Conservation (phyloP, 177 flowering plant species). For the Vitis hybrid region DNA sequence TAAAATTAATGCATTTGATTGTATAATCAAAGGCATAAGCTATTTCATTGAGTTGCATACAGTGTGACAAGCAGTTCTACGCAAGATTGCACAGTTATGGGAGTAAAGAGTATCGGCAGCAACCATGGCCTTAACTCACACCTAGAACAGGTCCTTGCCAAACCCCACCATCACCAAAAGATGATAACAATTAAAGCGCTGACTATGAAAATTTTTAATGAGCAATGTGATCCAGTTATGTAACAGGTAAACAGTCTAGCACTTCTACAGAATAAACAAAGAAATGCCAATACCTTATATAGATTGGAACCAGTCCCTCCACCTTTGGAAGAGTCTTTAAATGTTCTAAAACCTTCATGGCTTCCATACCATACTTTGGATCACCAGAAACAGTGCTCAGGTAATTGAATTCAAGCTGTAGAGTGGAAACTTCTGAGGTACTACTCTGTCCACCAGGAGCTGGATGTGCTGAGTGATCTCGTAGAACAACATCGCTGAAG, state of each 20-base stretch:
- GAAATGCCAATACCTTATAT: conserved; percentile 62
- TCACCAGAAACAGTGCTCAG: conserved; percentile 82
- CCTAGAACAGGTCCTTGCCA: no score
- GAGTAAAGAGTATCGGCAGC: no score
- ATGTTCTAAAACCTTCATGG: conserved; percentile 93
- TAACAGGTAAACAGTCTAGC: neutral
- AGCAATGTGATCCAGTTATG: neutral
- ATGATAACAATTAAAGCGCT: no score
- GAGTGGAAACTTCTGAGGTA: conserved; percentile 88
- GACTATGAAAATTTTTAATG: neutral
- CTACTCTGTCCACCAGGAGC: conserved; percentile 94
- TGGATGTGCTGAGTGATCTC: conserved; percentile 71
- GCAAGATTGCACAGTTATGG: no score
- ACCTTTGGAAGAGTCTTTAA: conserved; percentile 78
- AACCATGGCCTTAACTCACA: no score
- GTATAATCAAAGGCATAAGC: no score
- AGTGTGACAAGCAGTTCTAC: no score
- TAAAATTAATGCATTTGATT: no score
- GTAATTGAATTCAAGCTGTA: conserved; percentile 96
- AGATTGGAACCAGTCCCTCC: conserved; percentile 95
- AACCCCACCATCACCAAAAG: no score
- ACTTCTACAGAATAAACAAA: neutral
- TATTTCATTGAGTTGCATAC: no score
- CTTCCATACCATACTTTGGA: conserved; percentile 66
- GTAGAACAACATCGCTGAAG: conserved; percentile 82